Evolutionary conservation across 306 rosid genomes (phyloP), one percentile per base, ranked within the genome.

Genomic region (Lathyrus tuberosus): DNA sequence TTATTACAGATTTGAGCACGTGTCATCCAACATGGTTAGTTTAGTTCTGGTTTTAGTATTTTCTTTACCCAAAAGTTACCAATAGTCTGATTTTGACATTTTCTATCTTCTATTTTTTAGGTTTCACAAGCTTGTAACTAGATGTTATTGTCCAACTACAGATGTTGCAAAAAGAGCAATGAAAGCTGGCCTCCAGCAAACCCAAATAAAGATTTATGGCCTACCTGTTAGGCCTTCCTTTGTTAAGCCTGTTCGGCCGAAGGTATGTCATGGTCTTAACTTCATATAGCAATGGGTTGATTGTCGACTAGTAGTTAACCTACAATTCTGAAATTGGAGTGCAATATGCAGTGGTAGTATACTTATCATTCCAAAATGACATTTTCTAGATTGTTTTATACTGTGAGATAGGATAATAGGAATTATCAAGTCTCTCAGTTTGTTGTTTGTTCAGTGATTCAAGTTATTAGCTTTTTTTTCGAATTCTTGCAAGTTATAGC

Each of bases 11-110:
- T 91, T 84, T 94, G 78, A 94, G 99, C 89, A 94, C 99, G 3
- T 94, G 99, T 82, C 99, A 94, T 81, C 99, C 99, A 20, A 94
- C 99, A 67, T 94, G 99, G 99, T 91, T 49, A 62, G 95, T 83
- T 77, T 80, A 57, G 38, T 44, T 66, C 44, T 49, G 44, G 30
- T 17, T 41, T 24, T 41, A 7, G 52, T 31, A 11, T 26, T 73
- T 37, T 67, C 14, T 16, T 58, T 52, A 33, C 13, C 43, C 56
- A 53, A 72, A 26, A 65, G 3, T 56, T 54, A 52, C 76, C 40
- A 17, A 43, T 24, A 3, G 44, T 67, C 14, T 71, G 7, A 78
- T 78, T 71, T 81, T 81, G 67, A 84, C 77, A n/a, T 59, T 58
- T 30, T 26, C 41, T 73, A 61, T 76, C 43, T 74, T 80, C 57